A percentile compares a stretch with the other conserved stretches of the same genome.
These are phyloP conservation scores for Zoysia matrella DNA, from an alignment of 202 grass and related monocot genomes.

Conservation along the genomic window DNA sequence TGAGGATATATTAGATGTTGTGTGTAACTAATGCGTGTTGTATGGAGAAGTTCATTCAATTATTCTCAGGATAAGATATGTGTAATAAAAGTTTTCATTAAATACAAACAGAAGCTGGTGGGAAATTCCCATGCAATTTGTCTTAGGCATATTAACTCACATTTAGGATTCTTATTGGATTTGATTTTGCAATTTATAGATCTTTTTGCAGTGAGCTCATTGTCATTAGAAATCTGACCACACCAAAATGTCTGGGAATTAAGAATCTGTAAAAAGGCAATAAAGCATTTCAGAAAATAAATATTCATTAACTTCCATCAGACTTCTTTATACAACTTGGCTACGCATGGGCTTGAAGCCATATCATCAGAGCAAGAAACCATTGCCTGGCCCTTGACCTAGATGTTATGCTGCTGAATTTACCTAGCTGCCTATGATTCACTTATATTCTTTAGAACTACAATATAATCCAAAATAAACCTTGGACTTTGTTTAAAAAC, in stretches of 20 bases:
- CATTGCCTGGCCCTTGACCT: background rate
- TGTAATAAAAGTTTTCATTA: background rate
- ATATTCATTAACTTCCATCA: too few relatives aligned
- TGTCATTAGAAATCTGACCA: background rate
- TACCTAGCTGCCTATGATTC: background rate
- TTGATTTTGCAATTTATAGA: background rate
- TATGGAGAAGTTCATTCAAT: slow-evolving; percentile 4
- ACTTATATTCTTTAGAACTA: slow-evolving; percentile 3
- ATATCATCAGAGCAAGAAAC: background rate
- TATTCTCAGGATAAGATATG: background rate
- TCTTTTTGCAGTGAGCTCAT: background rate
- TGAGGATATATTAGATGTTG: slow-evolving; percentile 1
- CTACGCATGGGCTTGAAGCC: too few relatives aligned
- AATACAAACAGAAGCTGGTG: background rate
- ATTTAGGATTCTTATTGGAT: background rate
- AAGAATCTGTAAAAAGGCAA: background rate
- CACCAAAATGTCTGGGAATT: background rate
- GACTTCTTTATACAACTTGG: too few relatives aligned
- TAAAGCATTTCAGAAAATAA: too few relatives aligned
- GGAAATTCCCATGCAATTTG: background rate
- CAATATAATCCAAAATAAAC: background rate
- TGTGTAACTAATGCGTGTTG: background rate
- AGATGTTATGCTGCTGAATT: background rate
- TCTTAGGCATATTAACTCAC: background rate
- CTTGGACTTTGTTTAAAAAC: background rate